Conservation (phyloP, 129 eudicot species). For the Flaveria ramosissima region DNA sequence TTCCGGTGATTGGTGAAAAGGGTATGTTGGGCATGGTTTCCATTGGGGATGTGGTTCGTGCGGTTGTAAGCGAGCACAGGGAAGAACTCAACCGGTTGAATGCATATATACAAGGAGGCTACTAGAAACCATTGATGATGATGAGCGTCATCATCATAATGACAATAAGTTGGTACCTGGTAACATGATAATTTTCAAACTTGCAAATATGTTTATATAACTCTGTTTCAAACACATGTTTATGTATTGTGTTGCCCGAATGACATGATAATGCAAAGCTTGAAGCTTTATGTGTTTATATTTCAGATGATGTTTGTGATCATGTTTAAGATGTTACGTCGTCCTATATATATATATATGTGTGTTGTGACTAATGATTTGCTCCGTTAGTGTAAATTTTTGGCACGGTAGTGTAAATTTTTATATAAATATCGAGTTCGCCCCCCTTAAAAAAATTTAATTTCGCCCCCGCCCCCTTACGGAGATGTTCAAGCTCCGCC, state of each 20-base stretch:
- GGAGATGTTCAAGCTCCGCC: too few relatives aligned
- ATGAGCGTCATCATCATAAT: background rate
- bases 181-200: background rate
- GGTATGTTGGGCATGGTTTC: constrained; percentile 98
- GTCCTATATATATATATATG: background rate
- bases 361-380: background rate
- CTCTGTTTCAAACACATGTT: constrained; percentile 5
- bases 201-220: background rate
- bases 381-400: too few relatives aligned
- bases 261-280: background rate
- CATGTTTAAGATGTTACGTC: background rate
- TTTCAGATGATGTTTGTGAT: background rate
- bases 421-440: too few relatives aligned
- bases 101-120: constrained; percentile 95
- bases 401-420: fast-evolving
- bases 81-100: constrained; percentile 92
- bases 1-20: constrained; percentile 79
- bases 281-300: constrained; percentile 10
- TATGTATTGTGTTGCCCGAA: background rate
- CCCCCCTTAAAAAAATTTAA: too few relatives aligned
- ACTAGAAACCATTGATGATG: constrained; percentile 61
- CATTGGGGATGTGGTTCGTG: constrained; percentile 99
- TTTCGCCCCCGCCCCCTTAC: too few relatives aligned
- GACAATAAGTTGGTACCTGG: background rate
- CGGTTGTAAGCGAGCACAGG: constrained; percentile 94